Percentiles rank a stretch among this genome's conserved stretches.
Evolutionary conservation across 176 grass and related monocot species (phyloP).

Genomic region (Tillandsia fasciculata): DNA sequence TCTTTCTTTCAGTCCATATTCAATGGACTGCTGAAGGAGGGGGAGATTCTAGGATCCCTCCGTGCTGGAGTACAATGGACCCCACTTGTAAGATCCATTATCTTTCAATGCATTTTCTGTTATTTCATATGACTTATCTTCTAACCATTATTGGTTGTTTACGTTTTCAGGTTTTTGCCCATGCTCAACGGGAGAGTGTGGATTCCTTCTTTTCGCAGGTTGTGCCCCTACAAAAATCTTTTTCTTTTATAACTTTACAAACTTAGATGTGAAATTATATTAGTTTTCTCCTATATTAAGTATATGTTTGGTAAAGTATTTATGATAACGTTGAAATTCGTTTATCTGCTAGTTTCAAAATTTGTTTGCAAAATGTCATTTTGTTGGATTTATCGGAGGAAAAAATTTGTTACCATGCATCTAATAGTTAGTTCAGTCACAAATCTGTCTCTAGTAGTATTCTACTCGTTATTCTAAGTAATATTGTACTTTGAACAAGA

Average conservation of each 20-base stretch:
- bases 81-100: conserved; percentile 62
- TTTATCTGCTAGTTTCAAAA: too few species aligned
- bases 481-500: neutral
- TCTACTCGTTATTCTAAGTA: neutral
- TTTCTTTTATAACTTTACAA: neutral
- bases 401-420: neutral
- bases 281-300: too few species aligned
- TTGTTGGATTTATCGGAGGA: too few species aligned
- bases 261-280: neutral
- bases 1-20: conserved; percentile 95
- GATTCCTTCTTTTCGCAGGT: conserved; percentile 99
- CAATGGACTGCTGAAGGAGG: conserved; percentile 75
- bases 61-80: conserved; percentile 89
- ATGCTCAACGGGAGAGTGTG: conserved; percentile 95
- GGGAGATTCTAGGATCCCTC: conserved; percentile 59
- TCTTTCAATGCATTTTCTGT: conserved; percentile 18
- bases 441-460: too few species aligned
- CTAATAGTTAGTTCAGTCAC: neutral
- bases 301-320: too few species aligned
- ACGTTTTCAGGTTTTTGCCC: conserved; percentile 68
- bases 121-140: conserved; percentile 21
- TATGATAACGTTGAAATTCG: too few species aligned
- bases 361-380: too few species aligned
- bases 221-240: conserved; percentile 16
- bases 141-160: conserved; percentile 11